These are phyloP conservation scores for Sarcomyxa edulis DNA, from an alignment of 768 basidiomycete genomes.

Conservation along the genomic window DNA sequence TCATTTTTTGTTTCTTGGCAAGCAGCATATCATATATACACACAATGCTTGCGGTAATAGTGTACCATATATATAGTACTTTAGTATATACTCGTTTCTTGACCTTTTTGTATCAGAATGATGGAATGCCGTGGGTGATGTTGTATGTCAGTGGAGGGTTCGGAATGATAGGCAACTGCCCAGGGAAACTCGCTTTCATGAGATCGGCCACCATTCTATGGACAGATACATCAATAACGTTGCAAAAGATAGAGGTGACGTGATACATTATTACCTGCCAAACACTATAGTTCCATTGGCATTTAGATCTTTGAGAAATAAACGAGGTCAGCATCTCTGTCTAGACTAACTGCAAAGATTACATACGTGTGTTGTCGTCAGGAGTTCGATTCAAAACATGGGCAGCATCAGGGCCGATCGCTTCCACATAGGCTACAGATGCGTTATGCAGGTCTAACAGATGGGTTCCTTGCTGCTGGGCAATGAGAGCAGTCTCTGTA, in stretches of 20 bases:
- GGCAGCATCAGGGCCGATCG: constrained; percentile 32
- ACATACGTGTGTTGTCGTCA: constrained; percentile 32
- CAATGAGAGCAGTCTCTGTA: constrained; percentile 28
- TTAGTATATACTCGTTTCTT: too few relatives aligned
- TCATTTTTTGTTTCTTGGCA: too few relatives aligned
- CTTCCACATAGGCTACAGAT: constrained; percentile 33
- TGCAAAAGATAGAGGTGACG: not conserved
- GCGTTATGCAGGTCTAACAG: constrained; percentile 31
- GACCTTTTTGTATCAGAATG: too few relatives aligned
- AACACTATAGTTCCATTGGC: constrained; percentile 36
- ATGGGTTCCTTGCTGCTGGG: constrained; percentile 30
- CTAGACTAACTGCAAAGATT: too few relatives aligned
- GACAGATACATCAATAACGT: not conserved
- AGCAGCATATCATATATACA: too few relatives aligned
- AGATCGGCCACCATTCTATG: constrained; percentile 35
- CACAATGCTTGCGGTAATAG: too few relatives aligned
- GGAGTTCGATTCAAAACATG: constrained; percentile 32
- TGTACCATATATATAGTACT: too few relatives aligned
- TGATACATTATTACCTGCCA: constrained; percentile 22
- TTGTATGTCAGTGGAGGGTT: constrained; percentile 30
- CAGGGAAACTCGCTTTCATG: constrained; percentile 26
- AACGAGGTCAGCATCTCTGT: too few relatives aligned
- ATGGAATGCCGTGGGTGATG: constrained; percentile 32
- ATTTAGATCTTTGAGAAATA: constrained; percentile 22
- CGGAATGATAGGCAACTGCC: constrained; percentile 27